Percentiles rank a stretch among this genome's conserved stretches.
phyloP scores from a whole-genome alignment of 225 moss, liverwort and hornwort species.

The Pleurozium schreberi region DNA sequence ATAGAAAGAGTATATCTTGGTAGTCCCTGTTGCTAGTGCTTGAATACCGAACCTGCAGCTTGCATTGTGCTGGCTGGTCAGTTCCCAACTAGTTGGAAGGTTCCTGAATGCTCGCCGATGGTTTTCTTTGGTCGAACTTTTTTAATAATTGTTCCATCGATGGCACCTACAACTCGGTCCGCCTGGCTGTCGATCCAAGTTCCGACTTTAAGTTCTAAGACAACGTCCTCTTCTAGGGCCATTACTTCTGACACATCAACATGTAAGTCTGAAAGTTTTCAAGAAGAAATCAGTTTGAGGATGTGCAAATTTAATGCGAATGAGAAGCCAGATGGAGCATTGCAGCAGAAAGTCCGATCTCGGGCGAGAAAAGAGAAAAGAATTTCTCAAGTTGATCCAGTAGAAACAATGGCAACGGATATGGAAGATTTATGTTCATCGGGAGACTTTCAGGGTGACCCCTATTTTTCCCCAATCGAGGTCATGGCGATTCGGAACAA shows the following conservation, averaged over 20 bases:
- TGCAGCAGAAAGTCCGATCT: neutral
- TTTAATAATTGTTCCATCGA: neutral
- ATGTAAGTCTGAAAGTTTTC: neutral
- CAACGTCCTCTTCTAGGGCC: neutral
- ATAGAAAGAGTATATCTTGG: neutral
- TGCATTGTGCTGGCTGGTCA: neutral
- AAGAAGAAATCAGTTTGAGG: neutral
- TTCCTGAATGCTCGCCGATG: neutral
- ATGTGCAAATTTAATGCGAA: neutral
- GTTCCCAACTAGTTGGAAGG: neutral
- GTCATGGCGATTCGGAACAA: conserved; percentile 33
- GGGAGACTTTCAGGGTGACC: neutral
- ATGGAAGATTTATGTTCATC: conserved; percentile 32
- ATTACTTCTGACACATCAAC: neutral
- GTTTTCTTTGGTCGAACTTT: neutral
- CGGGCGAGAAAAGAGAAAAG: neutral
- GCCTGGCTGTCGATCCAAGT: neutral
- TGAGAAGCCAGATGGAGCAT: neutral
- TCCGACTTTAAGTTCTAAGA: neutral
- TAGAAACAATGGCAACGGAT: neutral
- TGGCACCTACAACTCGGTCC: conserved; percentile 43
- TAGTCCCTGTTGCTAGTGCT: neutral
- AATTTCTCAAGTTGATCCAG: neutral
- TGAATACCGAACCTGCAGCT: neutral
- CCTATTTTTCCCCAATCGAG: conserved; percentile 31